Conservation (phyloP, 495 filamentous ascomycete species). For the Neurospora sp. region DNA sequence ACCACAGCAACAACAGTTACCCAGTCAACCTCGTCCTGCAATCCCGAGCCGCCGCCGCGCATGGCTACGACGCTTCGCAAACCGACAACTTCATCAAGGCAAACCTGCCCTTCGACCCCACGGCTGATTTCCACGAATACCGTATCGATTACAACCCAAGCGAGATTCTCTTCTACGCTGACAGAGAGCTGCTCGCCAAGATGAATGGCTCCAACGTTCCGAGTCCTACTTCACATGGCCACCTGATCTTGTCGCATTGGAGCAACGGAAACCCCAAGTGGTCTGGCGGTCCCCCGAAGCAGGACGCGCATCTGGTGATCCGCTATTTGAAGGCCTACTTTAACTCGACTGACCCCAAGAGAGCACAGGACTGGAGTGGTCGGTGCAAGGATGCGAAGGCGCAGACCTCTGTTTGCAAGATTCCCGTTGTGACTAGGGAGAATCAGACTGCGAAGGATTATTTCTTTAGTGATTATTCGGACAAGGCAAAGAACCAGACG, state of each 20-base stretch:
- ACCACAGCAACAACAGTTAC: constrained; percentile 30
- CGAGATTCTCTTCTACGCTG: constrained; percentile 54
- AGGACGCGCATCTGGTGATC: constrained; percentile 50
- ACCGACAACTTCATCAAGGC: constrained; percentile 45
- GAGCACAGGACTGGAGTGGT: constrained; percentile 32
- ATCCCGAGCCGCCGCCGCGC: constrained; percentile 41
- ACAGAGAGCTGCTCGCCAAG: constrained; percentile 41
- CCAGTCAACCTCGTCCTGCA: constrained; percentile 67
- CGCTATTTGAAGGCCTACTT: constrained; percentile 68
- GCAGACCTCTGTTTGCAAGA: constrained; percentile 40
- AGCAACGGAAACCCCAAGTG: constrained; percentile 61
- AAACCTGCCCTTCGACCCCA: constrained; percentile 52
- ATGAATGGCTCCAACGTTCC: constrained; percentile 50
- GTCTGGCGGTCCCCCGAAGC: constrained; percentile 55
- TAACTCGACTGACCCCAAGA: constrained; percentile 46
- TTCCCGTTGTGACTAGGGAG: constrained; percentile 44
- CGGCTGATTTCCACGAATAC: constrained; percentile 57
- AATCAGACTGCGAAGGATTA: constrained; percentile 31
- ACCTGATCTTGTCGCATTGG: constrained; percentile 65
- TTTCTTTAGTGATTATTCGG: constrained; percentile 49
- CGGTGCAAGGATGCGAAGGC: constrained; percentile 39
- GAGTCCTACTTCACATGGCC: constrained; percentile 44
- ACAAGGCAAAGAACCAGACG: constrained; percentile 52
- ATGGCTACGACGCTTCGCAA: constrained; percentile 46
- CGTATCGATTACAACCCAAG: constrained; percentile 62